Percentiles rank a stretch among this genome's conserved stretches.
Evolutionary conservation across 768 basidiomycete genomes (phyloP).

Genomic region (Leccinellum rugosiceps): DNA sequence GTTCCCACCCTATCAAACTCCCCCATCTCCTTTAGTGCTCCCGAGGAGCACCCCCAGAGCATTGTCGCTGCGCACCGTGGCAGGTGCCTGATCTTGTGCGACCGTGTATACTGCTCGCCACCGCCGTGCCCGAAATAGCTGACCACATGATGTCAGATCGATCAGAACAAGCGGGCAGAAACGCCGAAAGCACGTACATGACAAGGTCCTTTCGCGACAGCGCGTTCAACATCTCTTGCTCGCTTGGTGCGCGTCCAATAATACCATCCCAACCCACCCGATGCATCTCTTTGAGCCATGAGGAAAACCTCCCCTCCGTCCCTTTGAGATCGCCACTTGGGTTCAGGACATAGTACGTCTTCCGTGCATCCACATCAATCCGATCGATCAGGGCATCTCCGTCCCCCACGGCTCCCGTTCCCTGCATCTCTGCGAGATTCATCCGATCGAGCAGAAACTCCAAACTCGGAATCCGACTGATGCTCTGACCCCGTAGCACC

Average conservation of each 20-base stretch:
- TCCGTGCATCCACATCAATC: constrained; percentile 58
- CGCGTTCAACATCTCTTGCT: constrained; percentile 77
- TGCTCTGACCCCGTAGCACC: constrained; percentile 73
- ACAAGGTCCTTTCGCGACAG: constrained; percentile 76
- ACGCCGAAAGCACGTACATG: constrained; percentile 59
- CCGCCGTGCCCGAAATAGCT: constrained; percentile 99
- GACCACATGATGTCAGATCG: not conserved
- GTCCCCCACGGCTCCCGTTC: constrained; percentile 11
- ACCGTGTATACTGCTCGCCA: constrained; percentile 90
- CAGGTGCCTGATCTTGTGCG: constrained; percentile 79
- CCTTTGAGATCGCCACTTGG: constrained; percentile 85
- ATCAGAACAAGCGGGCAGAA: not conserved
- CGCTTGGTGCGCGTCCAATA: constrained; percentile 70
- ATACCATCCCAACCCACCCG: constrained; percentile 81
- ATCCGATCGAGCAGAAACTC: constrained; percentile 87
- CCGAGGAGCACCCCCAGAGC: constrained; percentile 99
- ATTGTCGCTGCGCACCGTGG: constrained; percentile 88
- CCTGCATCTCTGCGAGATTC: constrained; percentile 51
- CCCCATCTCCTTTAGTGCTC: constrained; percentile 82
- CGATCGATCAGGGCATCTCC: constrained; percentile 37
- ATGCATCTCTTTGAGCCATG: constrained; percentile 75
- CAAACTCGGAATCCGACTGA: constrained; percentile 90
- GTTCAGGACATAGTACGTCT: constrained; percentile 83
- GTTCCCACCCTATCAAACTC: constrained; percentile 92
- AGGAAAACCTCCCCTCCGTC: constrained; percentile 78